Conservation (phyloP, 1,139 yeast genomes). For the Kodamaea sp. region DNA sequence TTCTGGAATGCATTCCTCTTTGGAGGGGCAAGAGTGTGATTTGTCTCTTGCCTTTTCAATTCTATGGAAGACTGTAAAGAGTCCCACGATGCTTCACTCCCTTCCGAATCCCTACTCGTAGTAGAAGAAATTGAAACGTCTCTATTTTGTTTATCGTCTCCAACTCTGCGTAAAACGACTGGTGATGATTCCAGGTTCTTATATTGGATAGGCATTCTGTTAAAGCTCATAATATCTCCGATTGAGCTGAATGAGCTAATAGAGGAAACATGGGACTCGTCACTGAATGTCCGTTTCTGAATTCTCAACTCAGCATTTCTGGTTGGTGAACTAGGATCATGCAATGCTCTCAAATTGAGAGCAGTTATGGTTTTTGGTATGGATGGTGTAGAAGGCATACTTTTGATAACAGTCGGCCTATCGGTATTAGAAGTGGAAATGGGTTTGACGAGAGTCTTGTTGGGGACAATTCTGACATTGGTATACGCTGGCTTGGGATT, state of each 20-base stretch:
- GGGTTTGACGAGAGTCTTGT: not conserved
- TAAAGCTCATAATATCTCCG: conserved; percentile 32
- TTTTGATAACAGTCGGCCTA: not conserved
- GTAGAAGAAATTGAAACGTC: conserved; percentile 8
- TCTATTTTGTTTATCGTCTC: conserved; percentile 3
- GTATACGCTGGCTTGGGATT: conserved; percentile 6
- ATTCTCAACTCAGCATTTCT: conserved; percentile 14
- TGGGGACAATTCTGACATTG: conserved; percentile 6
- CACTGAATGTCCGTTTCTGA: conserved; percentile 37
- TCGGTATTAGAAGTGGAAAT: not conserved
- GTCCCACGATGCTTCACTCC: conserved; percentile 30
- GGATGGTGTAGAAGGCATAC: not conserved
- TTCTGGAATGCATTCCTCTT: not conserved
- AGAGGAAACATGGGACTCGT: conserved; percentile 41
- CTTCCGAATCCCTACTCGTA: conserved; percentile 10
- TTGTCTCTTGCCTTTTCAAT: conserved; percentile 15
- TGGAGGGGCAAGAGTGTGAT: not conserved
- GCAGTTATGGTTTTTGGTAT: conserved; percentile 3
- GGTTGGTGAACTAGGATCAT: not conserved
- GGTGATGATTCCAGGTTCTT: conserved; percentile 4
- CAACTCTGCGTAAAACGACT: conserved; percentile 3
- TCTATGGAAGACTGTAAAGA: conserved; percentile 39
- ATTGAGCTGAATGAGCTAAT: conserved; percentile 41
- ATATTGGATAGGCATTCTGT: conserved; percentile 7
- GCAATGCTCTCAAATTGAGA: conserved; percentile 4